Conservation (phyloP, 768 basidiomycete species). For the Trichaptum fuscoviolaceum region DNA sequence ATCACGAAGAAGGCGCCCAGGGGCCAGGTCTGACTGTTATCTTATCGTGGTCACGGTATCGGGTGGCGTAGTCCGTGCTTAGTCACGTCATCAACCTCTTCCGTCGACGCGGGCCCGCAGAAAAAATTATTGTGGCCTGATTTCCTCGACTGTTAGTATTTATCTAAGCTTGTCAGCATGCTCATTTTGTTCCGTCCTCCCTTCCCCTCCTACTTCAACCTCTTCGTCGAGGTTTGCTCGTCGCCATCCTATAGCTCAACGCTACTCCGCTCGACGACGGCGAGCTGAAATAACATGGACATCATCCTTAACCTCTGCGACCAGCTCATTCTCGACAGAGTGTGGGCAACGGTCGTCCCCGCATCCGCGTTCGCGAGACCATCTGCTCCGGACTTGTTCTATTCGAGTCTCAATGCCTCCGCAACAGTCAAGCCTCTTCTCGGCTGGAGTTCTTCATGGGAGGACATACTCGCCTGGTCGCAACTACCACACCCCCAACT, state of each 20-base stretch:
- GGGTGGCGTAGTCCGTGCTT: not conserved
- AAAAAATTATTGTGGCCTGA: not conserved
- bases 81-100: not conserved
- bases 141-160: not conserved
- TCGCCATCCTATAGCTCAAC: not conserved
- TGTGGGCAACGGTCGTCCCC: conserved; percentile 77
- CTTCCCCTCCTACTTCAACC: not conserved
- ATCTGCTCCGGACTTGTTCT: conserved; percentile 5
- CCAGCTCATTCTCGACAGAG: conserved; percentile 65
- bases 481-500: conserved; percentile 54
- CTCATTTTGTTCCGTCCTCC: not conserved
- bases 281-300: conserved; percentile 55
- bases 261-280: not conserved
- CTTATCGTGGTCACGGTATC: not conserved
- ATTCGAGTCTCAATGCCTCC: conserved; percentile 10
- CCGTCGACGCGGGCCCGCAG: no score
- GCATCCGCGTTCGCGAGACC: conserved; percentile 25
- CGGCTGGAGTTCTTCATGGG: conserved; percentile 45
- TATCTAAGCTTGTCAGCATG: not conserved
- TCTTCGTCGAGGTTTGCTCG: not conserved
- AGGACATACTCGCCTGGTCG: conserved; percentile 19
- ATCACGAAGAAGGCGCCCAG: not conserved
- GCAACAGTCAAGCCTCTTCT: conserved; percentile 25
- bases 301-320: conserved; percentile 69
- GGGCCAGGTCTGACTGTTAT: not conserved